A percentile compares a stretch with the other conserved stretches of the same genome.
Evolutionary conservation across 192 early-diverging fungal species (phyloP).

Genomic region (Coemansia sp.): DNA sequence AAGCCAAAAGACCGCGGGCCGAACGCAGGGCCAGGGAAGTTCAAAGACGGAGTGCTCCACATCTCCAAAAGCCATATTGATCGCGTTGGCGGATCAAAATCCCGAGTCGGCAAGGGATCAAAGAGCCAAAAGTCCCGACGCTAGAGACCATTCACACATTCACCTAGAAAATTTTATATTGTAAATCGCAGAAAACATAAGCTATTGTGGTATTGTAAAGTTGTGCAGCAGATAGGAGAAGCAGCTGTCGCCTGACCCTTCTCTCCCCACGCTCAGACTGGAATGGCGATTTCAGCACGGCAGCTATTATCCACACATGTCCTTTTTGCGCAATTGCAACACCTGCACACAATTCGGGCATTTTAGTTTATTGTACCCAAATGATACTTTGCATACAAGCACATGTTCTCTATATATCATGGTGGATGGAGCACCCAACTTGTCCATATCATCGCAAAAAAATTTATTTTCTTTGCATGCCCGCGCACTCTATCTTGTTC

Average conservation of each 20-base stretch:
- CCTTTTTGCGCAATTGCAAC: background rate
- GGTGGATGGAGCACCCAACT: no score
- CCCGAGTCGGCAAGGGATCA: slow-evolving; percentile 16
- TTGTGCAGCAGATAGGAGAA: background rate
- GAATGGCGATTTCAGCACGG: background rate
- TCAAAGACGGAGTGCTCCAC: slow-evolving; percentile 43
- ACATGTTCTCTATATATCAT: no score
- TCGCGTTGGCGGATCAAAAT: slow-evolving; percentile 19
- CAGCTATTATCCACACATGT: slow-evolving; percentile 1
- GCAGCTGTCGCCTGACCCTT: slow-evolving; percentile 2
- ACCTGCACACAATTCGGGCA: no score
- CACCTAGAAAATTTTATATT: no score
- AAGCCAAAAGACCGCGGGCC: slow-evolving; percentile 22
- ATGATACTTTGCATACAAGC: no score
- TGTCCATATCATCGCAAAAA: no score
- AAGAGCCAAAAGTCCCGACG: slow-evolving; percentile 9
- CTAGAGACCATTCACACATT: background rate
- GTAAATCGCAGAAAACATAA: background rate
- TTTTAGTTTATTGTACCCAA: no score
- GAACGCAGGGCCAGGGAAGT: slow-evolving; percentile 20
- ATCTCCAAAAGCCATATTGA: slow-evolving; percentile 42
- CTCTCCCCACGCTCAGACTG: background rate
- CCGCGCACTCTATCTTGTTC: background rate
- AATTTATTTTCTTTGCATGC: background rate
- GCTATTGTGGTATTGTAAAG: slow-evolving; percentile 3